Evolutionary conservation across 2,329 filamentous ascomycete genomes (phyloP).

Genomic region (Pseudogymnoascus sp.): DNA sequence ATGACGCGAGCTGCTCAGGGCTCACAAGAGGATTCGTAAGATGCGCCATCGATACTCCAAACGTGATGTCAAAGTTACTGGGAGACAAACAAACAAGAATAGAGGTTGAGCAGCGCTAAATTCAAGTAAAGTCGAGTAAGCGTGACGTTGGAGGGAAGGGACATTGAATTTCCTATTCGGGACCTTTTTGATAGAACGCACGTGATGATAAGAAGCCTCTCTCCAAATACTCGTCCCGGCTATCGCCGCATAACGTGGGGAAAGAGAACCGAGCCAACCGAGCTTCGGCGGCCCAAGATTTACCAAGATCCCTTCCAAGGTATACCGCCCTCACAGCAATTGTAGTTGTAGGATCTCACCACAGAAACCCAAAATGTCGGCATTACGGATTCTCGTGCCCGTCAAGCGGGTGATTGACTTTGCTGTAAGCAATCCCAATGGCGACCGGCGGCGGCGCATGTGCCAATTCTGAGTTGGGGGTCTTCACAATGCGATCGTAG

Average conservation of each 20-base stretch:
- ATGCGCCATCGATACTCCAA: slow-evolving; percentile 41
- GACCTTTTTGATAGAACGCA: neutral
- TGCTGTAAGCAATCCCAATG: slow-evolving; percentile 48
- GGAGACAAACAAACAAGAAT: neutral
- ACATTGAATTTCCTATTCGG: slow-evolving; percentile 8
- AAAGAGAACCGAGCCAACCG: slow-evolving; percentile 9
- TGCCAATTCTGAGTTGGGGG: neutral
- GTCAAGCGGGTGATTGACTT: slow-evolving; percentile 82
- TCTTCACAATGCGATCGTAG: neutral
- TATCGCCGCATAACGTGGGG: slow-evolving; percentile 12
- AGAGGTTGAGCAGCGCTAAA: neutral
- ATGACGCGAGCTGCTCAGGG: slow-evolving; percentile 55
- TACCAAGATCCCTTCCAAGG: slow-evolving; percentile 3
- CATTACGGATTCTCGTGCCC: slow-evolving; percentile 67
- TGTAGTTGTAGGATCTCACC: neutral
- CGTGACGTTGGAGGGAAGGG: neutral
- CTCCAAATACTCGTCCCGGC: neutral
- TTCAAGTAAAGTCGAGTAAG: neutral
- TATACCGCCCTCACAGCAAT: slow-evolving; percentile 20
- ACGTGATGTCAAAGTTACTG: too few species aligned
- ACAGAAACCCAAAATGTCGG: slow-evolving; percentile 41
- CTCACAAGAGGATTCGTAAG: slow-evolving; percentile 66
- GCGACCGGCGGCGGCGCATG: neutral
- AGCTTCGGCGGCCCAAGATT: slow-evolving; percentile 9
- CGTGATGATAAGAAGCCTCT: neutral